Evolutionary conservation across 306 rosid genomes (phyloP), one percentile per base, ranked within the genome.

Genomic region (Trifolium dubium): DNA sequence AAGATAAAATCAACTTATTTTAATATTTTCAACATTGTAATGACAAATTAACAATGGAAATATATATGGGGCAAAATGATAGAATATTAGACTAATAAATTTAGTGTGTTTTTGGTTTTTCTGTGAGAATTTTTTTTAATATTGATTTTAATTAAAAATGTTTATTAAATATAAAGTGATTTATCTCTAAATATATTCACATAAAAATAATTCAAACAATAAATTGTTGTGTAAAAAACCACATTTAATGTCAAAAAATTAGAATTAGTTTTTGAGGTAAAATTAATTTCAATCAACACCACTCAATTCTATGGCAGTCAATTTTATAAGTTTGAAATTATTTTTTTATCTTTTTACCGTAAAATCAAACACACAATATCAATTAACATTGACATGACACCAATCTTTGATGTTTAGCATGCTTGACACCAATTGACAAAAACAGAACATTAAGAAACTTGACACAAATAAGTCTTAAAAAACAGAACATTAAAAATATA

Each of bases 21-120:
- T 76, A 9, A 51, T 12, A 63, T 49, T 64, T 4, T 23, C 31
- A 74, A 60, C 8, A 60, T 6, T 69, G 13, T 10, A 34, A 40
- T 10, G 43, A 30, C 28, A 80, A 40, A 23, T 23, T 23, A 23
- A 23, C 23, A 23, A 23, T 29, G 41, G 39, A 51, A 62, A 15
- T 13, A 30, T 17, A 30, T 11, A 23, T 23, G 2, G 31, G 67
- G 40, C 31, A 2, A 9, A 55, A 65, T 5, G 23, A 15, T 55
- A 44, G 56, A 65, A 32, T 40, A 51, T 74, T 63, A 47, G 28
- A 70, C 9, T 34, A 37, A 47, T 6, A 67, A 43, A 74, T 34
- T 68, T 53, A 61, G 34, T 61, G 34, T 61, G 19, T 47, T 5
- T 7, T 37, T 37, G 10, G 23, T 23, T 23, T 23, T 23, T 23